These are phyloP conservation scores for Aspergillus hortae DNA, from an alignment of 2,329 filamentous ascomycete species.

Conservation along the genomic window DNA sequence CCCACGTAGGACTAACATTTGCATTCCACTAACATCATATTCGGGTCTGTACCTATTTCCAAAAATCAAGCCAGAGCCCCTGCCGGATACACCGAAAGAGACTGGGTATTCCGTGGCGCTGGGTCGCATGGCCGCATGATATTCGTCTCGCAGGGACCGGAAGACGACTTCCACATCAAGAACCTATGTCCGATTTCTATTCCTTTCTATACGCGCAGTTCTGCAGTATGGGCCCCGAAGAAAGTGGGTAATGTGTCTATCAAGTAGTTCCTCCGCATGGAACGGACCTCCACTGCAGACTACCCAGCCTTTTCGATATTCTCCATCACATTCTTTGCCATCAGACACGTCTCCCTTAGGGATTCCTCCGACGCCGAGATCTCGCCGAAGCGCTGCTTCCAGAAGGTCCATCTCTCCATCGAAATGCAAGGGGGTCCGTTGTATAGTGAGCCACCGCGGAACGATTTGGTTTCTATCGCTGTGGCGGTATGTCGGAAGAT, in stretches of 20 bases:
- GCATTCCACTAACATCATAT: no score
- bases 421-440: conserved; percentile 5
- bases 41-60: no score
- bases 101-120: no score
- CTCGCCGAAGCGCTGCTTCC: conserved; percentile 8
- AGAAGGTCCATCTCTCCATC: conserved; percentile 11
- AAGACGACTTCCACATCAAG: neutral
- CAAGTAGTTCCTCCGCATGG: no score
- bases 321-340: conserved; percentile 3
- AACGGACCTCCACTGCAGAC: neutral
- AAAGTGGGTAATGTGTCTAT: no score
- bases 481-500: neutral
- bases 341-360: neutral
- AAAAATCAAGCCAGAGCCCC: no score
- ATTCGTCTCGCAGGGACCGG: neutral
- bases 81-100: neutral
- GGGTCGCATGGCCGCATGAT: no score
- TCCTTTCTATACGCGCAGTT: no score
- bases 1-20: no score
- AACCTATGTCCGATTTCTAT: neutral
- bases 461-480: neutral
- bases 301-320: neutral
- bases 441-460: conserved; percentile 7
- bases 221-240: no score
- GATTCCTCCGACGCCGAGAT: neutral